phyloP scores from a whole-genome alignment of 2,329 filamentous ascomycete species.

The Ophiostoma piceae region DNA sequence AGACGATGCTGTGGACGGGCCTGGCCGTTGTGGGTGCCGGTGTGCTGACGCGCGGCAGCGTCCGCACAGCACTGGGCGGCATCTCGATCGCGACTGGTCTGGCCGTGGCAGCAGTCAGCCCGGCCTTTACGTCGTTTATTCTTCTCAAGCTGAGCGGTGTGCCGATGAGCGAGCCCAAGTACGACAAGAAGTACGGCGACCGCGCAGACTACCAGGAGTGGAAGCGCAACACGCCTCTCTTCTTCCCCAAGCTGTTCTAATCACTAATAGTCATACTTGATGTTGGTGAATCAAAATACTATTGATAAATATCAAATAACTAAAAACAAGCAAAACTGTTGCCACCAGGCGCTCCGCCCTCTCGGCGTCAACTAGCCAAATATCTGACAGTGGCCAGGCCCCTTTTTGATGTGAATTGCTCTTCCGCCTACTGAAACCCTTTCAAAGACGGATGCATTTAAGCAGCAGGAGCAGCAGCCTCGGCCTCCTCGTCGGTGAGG shows the following conservation, averaged over 20 bases:
- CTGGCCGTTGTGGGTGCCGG: conserved; percentile 57
- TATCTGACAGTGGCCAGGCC: neutral
- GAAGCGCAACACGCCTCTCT: conserved; percentile 61
- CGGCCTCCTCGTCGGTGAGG: conserved; percentile 36
- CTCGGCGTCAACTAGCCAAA: neutral
- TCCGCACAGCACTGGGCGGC: neutral
- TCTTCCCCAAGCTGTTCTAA: conserved; percentile 55
- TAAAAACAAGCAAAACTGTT: neutral
- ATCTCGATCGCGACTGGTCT: neutral
- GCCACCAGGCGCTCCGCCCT: neutral
- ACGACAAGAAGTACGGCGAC: conserved; percentile 59
- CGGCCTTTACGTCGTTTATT: conserved; percentile 54
- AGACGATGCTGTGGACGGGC: conserved; percentile 63
- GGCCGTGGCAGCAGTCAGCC: neutral
- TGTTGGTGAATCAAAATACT: neutral
- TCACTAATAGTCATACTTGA: too few species aligned
- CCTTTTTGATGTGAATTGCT: neutral
- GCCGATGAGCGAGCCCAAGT: conserved; percentile 63
- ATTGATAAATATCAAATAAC: neutral
- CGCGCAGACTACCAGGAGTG: conserved; percentile 62
- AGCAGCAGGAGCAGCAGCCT: conserved; percentile 23
- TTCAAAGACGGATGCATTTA: conserved; percentile 23
- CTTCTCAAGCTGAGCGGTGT: conserved; percentile 60
- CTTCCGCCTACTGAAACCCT: neutral
- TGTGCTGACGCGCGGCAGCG: conserved; percentile 55